These are phyloP conservation scores for Coelastrella sp. DNA, from an alignment of 139 green algal genomes.

Conservation along the genomic window DNA sequence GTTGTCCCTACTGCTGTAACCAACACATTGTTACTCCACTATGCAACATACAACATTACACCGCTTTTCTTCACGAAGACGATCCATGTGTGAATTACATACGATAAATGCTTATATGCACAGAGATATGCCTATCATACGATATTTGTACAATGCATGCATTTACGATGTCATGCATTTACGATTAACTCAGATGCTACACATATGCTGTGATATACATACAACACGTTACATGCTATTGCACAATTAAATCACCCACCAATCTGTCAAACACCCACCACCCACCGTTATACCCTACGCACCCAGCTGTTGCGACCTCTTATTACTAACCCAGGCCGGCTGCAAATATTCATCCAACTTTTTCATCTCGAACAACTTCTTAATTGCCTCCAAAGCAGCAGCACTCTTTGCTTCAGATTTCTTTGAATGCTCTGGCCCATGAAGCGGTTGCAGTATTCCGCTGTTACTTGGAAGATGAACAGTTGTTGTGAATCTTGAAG, in stretches of 20 bases:
- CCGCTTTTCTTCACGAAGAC: too few relatives aligned
- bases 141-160: too few relatives aligned
- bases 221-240: neutral
- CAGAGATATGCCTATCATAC: too few relatives aligned
- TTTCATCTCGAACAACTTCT: neutral
- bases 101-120: too few relatives aligned
- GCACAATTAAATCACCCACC: too few relatives aligned
- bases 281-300: neutral
- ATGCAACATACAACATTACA: too few relatives aligned
- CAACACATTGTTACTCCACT: too few relatives aligned
- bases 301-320: neutral
- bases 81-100: too few relatives aligned
- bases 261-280: neutral
- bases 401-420: neutral
- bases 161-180: too few relatives aligned
- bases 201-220: too few relatives aligned
- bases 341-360: constrained; percentile 27
- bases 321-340: neutral
- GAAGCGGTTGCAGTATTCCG: neutral
- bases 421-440: neutral
- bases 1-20: too few relatives aligned
- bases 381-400: constrained; percentile 23
- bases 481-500: neutral
- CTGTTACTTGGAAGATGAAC: constrained; percentile 41
- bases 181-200: too few relatives aligned